Evolutionary conservation across 768 basidiomycete genomes (phyloP).

Genomic region (Tulasnella sp.): DNA sequence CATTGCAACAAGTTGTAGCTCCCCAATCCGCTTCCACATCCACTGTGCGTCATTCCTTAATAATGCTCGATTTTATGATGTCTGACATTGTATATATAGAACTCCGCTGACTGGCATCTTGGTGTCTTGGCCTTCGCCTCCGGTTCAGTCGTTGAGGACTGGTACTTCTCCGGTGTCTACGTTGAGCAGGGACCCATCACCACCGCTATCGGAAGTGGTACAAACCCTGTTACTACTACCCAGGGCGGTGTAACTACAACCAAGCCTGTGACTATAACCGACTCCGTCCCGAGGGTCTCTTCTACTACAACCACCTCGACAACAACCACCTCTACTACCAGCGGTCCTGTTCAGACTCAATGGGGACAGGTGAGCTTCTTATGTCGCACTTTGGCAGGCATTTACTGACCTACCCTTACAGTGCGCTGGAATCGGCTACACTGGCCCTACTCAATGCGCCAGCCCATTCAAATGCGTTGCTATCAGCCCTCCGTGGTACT

Average conservation of each 20-base stretch:
- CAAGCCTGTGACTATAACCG: neutral
- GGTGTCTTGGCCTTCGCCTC: constrained; percentile 41
- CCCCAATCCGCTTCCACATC: constrained; percentile 38
- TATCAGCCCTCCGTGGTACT: too few species aligned
- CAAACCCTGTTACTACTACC: constrained; percentile 22
- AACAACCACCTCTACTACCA: neutral
- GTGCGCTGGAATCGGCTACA: constrained; percentile 11
- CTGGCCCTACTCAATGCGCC: constrained; percentile 12
- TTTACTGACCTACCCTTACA: neutral
- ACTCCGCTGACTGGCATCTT: constrained; percentile 29
- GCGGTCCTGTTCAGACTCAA: neutral
- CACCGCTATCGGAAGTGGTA: constrained; percentile 25
- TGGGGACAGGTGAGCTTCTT: neutral
- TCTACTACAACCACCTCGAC: constrained; percentile 1
- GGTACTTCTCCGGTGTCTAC: constrained; percentile 48
- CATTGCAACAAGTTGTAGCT: constrained; percentile 38
- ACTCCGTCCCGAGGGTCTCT: neutral
- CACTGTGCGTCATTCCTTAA: constrained; percentile 38
- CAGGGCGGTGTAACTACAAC: neutral
- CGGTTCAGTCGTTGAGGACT: constrained; percentile 35
- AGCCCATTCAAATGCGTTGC: constrained; percentile 5
- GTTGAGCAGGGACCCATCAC: constrained; percentile 43
- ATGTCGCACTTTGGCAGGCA: neutral
- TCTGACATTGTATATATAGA: neutral
- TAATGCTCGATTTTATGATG: neutral